phyloP scores from a whole-genome alignment of 768 basidiomycete species.

The Lentinula sp. region DNA sequence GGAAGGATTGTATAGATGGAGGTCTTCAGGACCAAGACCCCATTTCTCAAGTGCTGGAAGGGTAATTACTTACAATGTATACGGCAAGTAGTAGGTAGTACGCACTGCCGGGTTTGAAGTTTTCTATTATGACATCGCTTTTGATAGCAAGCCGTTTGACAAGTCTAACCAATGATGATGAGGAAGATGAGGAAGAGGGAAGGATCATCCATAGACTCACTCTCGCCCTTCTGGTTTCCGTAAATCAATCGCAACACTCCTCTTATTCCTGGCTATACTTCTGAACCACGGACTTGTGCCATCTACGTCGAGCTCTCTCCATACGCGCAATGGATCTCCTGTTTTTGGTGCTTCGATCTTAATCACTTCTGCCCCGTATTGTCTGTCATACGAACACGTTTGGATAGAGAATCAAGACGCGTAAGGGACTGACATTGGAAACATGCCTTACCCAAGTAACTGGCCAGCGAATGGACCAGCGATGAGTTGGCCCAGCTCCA shows the following conservation, averaged over 20 bases:
- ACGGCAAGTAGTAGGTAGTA: not conserved
- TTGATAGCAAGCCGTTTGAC: slow-evolving; percentile 55
- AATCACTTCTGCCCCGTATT: slow-evolving; percentile 70
- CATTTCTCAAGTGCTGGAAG: slow-evolving; percentile 61
- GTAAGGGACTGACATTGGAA: not conserved
- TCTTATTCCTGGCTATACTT: slow-evolving; percentile 68
- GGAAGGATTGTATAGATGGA: slow-evolving; percentile 73
- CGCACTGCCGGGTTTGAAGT: slow-evolving; percentile 73
- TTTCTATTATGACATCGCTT: slow-evolving; percentile 65
- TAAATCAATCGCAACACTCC: slow-evolving; percentile 64
- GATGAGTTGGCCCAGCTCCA: slow-evolving; percentile 67
- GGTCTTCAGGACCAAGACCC: slow-evolving; percentile 50
- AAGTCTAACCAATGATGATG: slow-evolving; percentile 31
- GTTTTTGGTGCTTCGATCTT: slow-evolving; percentile 60
- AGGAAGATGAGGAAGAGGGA: not conserved
- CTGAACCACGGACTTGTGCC: slow-evolving; percentile 73
- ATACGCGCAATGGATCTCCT: slow-evolving; percentile 65
- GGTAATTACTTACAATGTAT: not conserved
- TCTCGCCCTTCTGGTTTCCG: slow-evolving; percentile 48
- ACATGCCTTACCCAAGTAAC: slow-evolving; percentile 48
- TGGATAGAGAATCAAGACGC: not conserved
- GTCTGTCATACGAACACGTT: slow-evolving; percentile 27
- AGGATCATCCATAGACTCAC: slow-evolving; percentile 22
- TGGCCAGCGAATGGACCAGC: slow-evolving; percentile 73
- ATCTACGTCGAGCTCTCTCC: slow-evolving; percentile 66